Base-by-base conservation (phyloP, 106 monocot species). In the Dactylorhiza incarnata region DNA sequence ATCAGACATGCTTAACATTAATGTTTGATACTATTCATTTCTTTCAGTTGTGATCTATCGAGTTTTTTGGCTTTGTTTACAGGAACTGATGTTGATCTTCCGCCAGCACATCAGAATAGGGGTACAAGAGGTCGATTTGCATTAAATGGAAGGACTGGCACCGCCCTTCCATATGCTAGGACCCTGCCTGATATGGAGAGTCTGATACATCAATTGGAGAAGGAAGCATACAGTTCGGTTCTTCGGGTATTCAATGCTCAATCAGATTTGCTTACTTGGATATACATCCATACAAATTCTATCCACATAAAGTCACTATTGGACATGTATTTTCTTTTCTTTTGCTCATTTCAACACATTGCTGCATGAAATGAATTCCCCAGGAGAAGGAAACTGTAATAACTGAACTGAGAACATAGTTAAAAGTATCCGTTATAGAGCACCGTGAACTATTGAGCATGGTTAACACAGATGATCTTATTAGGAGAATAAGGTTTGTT, bases 371-470 rank as follows among this genome's bases (percentile, higher is more conserved):
- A 70, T 74, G 11, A 23, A 74, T 48, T 78, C 29, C 73, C 59
- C 74, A 95, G 95, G 95, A 92, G 68, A 95, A 95, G 77, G 92
- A 95, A 80, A 80, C 83, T 78, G 79, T 95, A 76, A 95, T 95
- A 50, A 95, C 92, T 48, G 92, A 92, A 75, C 86, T 95, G 37
- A 82, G 95, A 68, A 95, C 86, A 78, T 92, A 95, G 75, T 73
- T 95, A 69, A 83, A 90, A 78, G 76, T 95, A 46, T 86, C 95
- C 54, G 85, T 92, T 82, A 83, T 88, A 24, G 95, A 95, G 56
- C 92, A 95, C 75, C 81, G 95, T 50, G 83, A 84, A 73, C 78
- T 95, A 3, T 82, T 92, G 66, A 81, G 76, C 75, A 86, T 76
- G 62, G 95, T 92, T 11, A 92, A 92, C 85, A 83, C 89, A 73